Base-by-base conservation (phyloP, 202 grass and related monocot genomes). In the Eragrostis tef region DNA sequence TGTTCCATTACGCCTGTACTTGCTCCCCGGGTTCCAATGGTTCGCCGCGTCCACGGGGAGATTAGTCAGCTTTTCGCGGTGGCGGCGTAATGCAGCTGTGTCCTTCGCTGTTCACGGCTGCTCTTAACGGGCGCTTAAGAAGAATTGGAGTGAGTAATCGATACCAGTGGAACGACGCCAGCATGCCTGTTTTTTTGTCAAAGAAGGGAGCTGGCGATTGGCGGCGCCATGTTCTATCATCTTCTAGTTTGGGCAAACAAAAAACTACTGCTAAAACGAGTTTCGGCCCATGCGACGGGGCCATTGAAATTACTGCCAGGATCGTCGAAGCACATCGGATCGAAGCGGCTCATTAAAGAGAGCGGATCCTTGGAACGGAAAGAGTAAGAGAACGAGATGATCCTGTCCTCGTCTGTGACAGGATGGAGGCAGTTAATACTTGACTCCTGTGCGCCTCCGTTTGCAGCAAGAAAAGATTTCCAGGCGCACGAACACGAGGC, bases 401-500 rank as follows among this genome's bases (percentile, higher is more conserved):
- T 48, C 41, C 58, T 73, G 73, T 78, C 83, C 78, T 67, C 13
- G 16, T 39, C 66, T 1, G 42, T 34, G 79, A 77, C 79, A 79
- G 87, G 51, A 60, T 48, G 74, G 15, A 22, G 1, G 67, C 57
- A 79, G 74, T 87, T 17, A 88, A 79, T 88, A 19, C 75, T 17
- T 53, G 26, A 9, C 71, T 11, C 84, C 22, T 46, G 53, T 36
- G 12, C 53, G 29, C 26, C 10, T 16, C 49, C 16, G 27, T 29
- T 57, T n/a, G 77, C 47, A 48, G 71, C 64, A 66, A 77, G 77
- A 66, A 26, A 88, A 79, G 59, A 69, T 87, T 25, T 71, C 29
- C 42, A 2, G 50, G 16, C 41, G 67, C 86, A 69, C 67, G 76
- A 51, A 67, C 79, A 21, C 27, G 26, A 39, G 45, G 71, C 70